These are phyloP conservation scores for Lactarius tabidus DNA, from an alignment of 768 basidiomycete species.

Conservation along the genomic window DNA sequence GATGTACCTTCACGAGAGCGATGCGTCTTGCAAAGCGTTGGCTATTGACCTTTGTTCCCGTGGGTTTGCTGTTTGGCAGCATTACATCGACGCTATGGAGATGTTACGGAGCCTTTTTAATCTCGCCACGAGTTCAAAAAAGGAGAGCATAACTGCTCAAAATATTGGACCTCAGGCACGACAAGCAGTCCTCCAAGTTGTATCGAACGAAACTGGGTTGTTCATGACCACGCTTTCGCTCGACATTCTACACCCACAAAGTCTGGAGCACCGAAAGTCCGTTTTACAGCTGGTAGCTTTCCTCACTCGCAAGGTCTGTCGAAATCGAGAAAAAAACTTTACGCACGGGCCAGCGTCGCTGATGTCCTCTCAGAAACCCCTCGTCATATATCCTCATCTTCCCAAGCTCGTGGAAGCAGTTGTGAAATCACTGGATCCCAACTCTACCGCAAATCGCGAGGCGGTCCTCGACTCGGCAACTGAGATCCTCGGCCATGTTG, in stretches of 20 bases:
- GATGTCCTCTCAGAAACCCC: slow-evolving; percentile 56
- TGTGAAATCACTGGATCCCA: slow-evolving; percentile 94
- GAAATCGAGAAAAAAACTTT: background rate
- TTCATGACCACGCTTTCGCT: slow-evolving; percentile 93
- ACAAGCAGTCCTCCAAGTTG: slow-evolving; percentile 79
- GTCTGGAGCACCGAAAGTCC: slow-evolving; percentile 73
- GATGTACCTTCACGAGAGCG: slow-evolving; percentile 70
- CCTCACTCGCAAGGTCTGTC: slow-evolving; percentile 76
- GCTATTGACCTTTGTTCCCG: slow-evolving; percentile 88
- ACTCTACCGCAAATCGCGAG: slow-evolving; percentile 67
- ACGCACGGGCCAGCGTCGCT: background rate
- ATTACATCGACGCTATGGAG: slow-evolving; percentile 86
- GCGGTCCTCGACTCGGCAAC: slow-evolving; percentile 89
- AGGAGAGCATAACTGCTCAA: slow-evolving; percentile 64
- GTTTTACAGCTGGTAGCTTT: slow-evolving; percentile 93
- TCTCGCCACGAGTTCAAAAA: slow-evolving; percentile 67
- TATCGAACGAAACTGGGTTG: slow-evolving; percentile 73
- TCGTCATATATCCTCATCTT: slow-evolving; percentile 78
- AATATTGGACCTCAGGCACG: slow-evolving; percentile 77
- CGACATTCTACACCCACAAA: slow-evolving; percentile 78
- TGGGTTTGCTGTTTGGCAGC: slow-evolving; percentile 93
- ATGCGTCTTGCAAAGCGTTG: slow-evolving; percentile 59
- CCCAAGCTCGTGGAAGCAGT: slow-evolving; percentile 90
- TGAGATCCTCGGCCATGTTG: slow-evolving; percentile 92
- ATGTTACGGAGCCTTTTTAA: slow-evolving; percentile 80